phyloP scores from a whole-genome alignment of 805 yeast genomes.

The Ogataea nitratoaversa region DNA sequence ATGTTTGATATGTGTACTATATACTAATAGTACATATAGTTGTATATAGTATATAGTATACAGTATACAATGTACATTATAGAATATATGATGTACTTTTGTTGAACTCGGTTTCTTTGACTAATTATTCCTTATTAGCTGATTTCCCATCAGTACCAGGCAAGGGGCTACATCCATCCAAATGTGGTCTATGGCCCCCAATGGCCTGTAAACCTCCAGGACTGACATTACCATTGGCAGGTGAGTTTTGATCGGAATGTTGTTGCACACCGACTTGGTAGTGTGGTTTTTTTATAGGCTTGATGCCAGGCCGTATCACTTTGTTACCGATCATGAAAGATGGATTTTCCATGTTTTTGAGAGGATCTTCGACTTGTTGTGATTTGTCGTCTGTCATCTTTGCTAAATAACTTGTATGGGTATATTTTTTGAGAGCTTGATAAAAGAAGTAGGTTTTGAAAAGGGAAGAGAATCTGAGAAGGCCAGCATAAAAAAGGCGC shows the following conservation, averaged over 20 bases:
- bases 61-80: too few species aligned
- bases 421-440: too few species aligned
- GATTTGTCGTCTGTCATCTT: neutral
- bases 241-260: too few species aligned
- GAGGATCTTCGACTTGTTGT: conserved; percentile 7
- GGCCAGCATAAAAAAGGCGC: too few species aligned
- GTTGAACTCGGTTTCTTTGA: neutral
- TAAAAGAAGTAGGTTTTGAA: too few species aligned
- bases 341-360: conserved; percentile 3
- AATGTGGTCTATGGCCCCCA: conserved; percentile 15
- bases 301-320: conserved; percentile 3
- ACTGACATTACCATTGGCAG: neutral
- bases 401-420: neutral
- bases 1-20: too few species aligned
- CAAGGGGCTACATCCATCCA: neutral
- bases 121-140: neutral
- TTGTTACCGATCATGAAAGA: conserved; percentile 8
- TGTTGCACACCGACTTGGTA: conserved; percentile 2
- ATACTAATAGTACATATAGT: too few species aligned
- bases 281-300: conserved; percentile 7
- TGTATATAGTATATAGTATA: too few species aligned
- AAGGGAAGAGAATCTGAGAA: too few species aligned
- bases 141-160: neutral
- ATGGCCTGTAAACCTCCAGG: conserved; percentile 9
- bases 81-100: too few species aligned